These are phyloP conservation scores for Magnaporthiopsis rhizophila DNA, from an alignment of 2,329 filamentous ascomycete genomes.

Conservation along the genomic window DNA sequence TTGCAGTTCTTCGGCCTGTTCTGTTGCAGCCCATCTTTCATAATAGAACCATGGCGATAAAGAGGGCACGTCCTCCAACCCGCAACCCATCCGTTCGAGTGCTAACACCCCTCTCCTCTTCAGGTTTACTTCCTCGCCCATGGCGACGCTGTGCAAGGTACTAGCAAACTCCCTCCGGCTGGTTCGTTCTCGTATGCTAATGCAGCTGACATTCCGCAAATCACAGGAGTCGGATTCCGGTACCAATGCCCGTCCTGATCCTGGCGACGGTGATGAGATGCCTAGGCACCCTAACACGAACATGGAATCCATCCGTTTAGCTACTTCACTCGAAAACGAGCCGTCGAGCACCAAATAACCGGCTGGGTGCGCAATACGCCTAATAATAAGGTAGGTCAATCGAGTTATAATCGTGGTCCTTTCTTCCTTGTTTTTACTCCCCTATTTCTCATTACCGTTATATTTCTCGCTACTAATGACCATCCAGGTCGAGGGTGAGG, in stretches of 20 bases:
- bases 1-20: not conserved
- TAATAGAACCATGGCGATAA: slow-evolving; percentile 9
- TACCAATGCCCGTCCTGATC: slow-evolving; percentile 17
- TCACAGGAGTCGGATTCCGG: slow-evolving; percentile 51
- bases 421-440: too few species aligned
- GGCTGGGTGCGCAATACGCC: slow-evolving; percentile 56
- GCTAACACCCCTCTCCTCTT: not conserved
- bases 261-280: not conserved
- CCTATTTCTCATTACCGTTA: too few species aligned
- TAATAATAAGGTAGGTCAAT: slow-evolving; percentile 40
- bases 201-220: not conserved
- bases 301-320: slow-evolving; percentile 20
- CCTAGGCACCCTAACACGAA: not conserved
- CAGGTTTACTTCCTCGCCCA: slow-evolving; percentile 58
- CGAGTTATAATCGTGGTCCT: not conserved
- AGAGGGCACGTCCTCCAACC: slow-evolving; percentile 10
- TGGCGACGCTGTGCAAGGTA: slow-evolving; percentile 60
- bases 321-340: slow-evolving; percentile 47
- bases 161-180: slow-evolving; percentile 44
- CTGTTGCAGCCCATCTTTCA: not conserved
- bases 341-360: slow-evolving; percentile 40
- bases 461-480: not conserved
- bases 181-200: too few species aligned
- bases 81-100: not conserved
- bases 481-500: slow-evolving; percentile 76